Conservation (phyloP, 192 early-diverging fungal species). For the Powellomyces hirtus region DNA sequence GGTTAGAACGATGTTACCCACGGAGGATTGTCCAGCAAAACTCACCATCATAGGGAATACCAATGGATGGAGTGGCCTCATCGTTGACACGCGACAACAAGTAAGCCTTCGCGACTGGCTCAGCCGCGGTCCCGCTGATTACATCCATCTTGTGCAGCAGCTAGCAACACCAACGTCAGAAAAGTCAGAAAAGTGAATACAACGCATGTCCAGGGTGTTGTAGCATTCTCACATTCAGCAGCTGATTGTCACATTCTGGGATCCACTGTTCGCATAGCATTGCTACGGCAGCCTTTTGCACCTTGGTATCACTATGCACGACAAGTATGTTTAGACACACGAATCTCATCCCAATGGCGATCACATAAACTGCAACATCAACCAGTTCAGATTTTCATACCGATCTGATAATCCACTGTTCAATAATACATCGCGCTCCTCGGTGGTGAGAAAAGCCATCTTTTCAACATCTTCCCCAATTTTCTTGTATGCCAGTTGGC, state of each 20-base stretch:
- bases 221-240: neutral
- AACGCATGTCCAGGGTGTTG: neutral
- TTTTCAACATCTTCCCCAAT: slow-evolving; percentile 67
- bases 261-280: slow-evolving; percentile 46
- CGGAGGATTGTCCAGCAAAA: too few species aligned
- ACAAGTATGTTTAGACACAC: neutral
- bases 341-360: too few species aligned
- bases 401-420: slow-evolving; percentile 78
- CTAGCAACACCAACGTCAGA: neutral
- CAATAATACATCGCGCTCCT: slow-evolving; percentile 70
- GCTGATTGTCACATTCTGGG: slow-evolving; percentile 5
- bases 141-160: slow-evolving; percentile 23
- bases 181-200: neutral
- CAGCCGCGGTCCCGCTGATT: slow-evolving; percentile 9
- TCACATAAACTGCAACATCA: too few species aligned
- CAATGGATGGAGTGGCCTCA: neutral
- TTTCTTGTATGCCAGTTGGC: slow-evolving; percentile 69
- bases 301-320: slow-evolving; percentile 58
- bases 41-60: neutral
- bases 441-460: slow-evolving; percentile 65
- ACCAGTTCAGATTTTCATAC: slow-evolving; percentile 32
- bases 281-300: slow-evolving; percentile 70
- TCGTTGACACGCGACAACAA: slow-evolving; percentile 1
- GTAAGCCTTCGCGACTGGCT: slow-evolving; percentile 8
- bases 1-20: neutral